Base-by-base conservation (phyloP, 2,329 filamentous ascomycete genomes). In the Cercospora nicotianae region DNA sequence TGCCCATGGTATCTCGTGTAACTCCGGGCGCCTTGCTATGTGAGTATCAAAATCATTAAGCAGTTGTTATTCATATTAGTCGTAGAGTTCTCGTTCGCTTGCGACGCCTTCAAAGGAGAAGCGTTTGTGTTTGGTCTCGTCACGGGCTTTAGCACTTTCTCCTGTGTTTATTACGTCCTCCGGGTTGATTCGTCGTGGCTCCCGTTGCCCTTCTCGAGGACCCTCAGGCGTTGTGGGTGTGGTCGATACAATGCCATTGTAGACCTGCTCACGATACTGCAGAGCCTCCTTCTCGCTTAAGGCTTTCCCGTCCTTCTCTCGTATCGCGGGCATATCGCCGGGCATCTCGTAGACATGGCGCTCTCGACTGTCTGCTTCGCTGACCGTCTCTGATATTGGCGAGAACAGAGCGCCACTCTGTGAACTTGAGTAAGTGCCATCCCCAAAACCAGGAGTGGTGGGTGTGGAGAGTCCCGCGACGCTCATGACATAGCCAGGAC, bases 241-340 rank as follows among this genome's bases (percentile, higher is more conserved):
- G 0, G 69, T 63, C 18, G 69, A 59, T 65, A 82, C 80, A 2
- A 82, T 75, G 13, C 83, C 83, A 60, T 84, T 84, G 73, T 82
- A 82, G 59, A 79, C 74, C 66, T 76, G 75, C 73, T 84, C 82
- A 18, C 83, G 78, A 20, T 79, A 76, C 67, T 80, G 75, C 76
- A 84, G 80, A 39, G 81, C 79, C 66, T 85, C 82, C 70, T 85
- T 85, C 73, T 84, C 83, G 20, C 79, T 80, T 39, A 84, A 74
- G 67, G 81, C 77, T 18, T 79, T 80, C 31, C 82, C 82, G 60
- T 80, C 83, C 58, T 82, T 83, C 75, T 84, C 82, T 68, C 83
- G 84, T 64, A 83, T 82, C 51, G 82, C 81, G 16, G 84, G 84
- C 75, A 88, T 84, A 9, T 86, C 85, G 1, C 87, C 86, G 0